A percentile compares a stretch with the other conserved stretches of the same genome.
These are phyloP conservation scores for Psilocybe mexicana DNA, from an alignment of 1,284 basidiomycete genomes.

Conservation along the genomic window DNA sequence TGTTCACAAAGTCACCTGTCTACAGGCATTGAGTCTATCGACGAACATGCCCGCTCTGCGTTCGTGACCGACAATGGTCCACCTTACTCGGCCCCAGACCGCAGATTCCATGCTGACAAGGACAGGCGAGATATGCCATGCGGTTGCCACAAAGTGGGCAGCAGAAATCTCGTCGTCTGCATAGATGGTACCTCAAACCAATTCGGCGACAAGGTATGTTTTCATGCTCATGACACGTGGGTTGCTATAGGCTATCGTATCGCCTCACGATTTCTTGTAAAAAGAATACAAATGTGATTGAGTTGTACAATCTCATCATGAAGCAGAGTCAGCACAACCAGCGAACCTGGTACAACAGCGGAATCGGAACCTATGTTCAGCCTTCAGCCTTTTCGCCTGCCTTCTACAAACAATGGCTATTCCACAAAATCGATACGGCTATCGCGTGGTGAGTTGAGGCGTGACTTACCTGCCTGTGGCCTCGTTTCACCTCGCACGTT, in stretches of 20 bases:
- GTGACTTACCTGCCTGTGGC: neutral
- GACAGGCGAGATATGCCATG: too few species aligned
- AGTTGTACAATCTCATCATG: constrained; percentile 31
- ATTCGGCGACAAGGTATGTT: too few species aligned
- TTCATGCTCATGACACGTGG: too few species aligned
- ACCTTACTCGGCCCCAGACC: too few species aligned
- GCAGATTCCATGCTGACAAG: too few species aligned
- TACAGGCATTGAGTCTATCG: too few species aligned
- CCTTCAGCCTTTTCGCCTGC: constrained; percentile 23
- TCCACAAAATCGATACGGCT: constrained; percentile 27
- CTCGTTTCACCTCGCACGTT: neutral
- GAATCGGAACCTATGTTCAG: constrained; percentile 39
- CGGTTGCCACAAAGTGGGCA: too few species aligned
- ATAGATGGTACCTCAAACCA: neutral
- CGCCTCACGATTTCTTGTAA: neutral
- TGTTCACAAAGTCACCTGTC: too few species aligned
- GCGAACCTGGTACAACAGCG: constrained; percentile 41
- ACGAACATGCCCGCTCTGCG: too few species aligned
- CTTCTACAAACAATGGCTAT: constrained; percentile 21
- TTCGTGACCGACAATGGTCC: too few species aligned
- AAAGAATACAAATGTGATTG: constrained; percentile 39
- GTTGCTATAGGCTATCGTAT: too few species aligned
- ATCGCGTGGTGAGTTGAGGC: constrained; percentile 29
- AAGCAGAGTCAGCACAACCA: constrained; percentile 25
- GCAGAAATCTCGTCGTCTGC: neutral